Base-by-base conservation (phyloP, 306 rosid genomes). In the Quercus cerris region DNA sequence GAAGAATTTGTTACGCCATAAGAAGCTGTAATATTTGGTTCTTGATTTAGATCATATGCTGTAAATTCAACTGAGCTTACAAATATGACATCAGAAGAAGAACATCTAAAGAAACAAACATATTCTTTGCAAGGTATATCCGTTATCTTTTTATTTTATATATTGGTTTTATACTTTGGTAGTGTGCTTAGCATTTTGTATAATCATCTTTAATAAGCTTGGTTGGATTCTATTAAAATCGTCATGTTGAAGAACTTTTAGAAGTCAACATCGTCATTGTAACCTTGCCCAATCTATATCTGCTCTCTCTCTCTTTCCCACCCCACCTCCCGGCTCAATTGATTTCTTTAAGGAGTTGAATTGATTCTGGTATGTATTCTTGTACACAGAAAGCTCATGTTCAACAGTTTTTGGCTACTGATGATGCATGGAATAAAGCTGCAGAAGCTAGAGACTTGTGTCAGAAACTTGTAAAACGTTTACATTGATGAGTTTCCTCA, bases 351-450 rank as follows among this genome's bases (percentile, higher is more conserved):
- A 1, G 27, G 27, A 1, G 27, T 27, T 27, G 27, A 27, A 27
- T 27, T 27, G 27, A 27, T 27, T 27, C 27, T 27, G 27, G 27
- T 27, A 27, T 27, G 27, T 27, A 27, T 27, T 27, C 27, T 27
- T 27, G 27, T 27, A 87, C 75, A 49, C 90, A 95, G 99, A 93
- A 91, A 81, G 98, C 98, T 55, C 99, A 95, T 78, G 98, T 95
- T 79, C 97, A 95, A 57, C 98, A 95, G 83, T 95, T 95, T 90
- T 91, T 95, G 92, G 98, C 98, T 77, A 93, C 99, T 79, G 98
- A 95, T 89, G 99, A 93, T 88, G 93, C 99, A 74, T 80, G 89
- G 80, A 93, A 95, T 88, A 95, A 91, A 80, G 97, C 98, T 87
- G 90, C 97, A 54, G 99, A 95, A 85, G 98, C 98, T 77, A 84